These are phyloP conservation scores for Yamadazyma friedrichii DNA, from an alignment of 1,139 yeast species.

Conservation along the genomic window DNA sequence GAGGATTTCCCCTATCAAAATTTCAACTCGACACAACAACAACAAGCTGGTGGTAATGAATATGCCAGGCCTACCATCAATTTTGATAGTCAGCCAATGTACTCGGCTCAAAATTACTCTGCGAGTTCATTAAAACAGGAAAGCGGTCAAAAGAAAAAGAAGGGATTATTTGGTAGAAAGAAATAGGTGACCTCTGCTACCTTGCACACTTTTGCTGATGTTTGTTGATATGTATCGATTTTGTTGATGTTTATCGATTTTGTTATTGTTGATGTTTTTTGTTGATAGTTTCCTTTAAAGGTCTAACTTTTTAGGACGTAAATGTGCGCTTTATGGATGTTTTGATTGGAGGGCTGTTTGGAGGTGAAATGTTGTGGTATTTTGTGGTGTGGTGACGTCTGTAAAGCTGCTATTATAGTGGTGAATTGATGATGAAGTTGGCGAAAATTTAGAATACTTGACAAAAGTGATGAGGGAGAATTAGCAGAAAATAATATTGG, in stretches of 20 bases:
- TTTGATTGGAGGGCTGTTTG: neutral
- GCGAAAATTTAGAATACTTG: too few species aligned
- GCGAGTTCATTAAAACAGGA: slow-evolving; percentile 40
- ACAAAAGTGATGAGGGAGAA: too few species aligned
- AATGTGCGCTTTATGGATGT: neutral
- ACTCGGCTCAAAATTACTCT: slow-evolving; percentile 55
- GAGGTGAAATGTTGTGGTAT: neutral
- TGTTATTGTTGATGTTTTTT: neutral
- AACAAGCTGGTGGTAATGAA: slow-evolving; percentile 3
- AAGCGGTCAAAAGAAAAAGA: slow-evolving; percentile 41
- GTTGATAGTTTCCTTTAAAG: neutral
- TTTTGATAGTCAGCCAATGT: slow-evolving; percentile 57
- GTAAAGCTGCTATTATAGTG: too few species aligned
- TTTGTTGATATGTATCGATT: neutral
- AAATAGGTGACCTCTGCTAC: slow-evolving; percentile 15
- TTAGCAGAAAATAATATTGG: too few species aligned
- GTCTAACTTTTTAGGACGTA: neutral
- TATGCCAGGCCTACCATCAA: slow-evolving; percentile 34
- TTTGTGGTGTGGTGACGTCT: too few species aligned
- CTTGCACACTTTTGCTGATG: too few species aligned
- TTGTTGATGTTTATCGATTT: neutral
- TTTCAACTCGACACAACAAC: slow-evolving; percentile 15
- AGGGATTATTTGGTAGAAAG: slow-evolving; percentile 72
- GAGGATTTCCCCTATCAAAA: slow-evolving; percentile 45
- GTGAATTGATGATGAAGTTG: too few species aligned